These are phyloP conservation scores for Westerdykella aurantiaca DNA, from an alignment of 2,329 filamentous ascomycete genomes.

Conservation along the genomic window DNA sequence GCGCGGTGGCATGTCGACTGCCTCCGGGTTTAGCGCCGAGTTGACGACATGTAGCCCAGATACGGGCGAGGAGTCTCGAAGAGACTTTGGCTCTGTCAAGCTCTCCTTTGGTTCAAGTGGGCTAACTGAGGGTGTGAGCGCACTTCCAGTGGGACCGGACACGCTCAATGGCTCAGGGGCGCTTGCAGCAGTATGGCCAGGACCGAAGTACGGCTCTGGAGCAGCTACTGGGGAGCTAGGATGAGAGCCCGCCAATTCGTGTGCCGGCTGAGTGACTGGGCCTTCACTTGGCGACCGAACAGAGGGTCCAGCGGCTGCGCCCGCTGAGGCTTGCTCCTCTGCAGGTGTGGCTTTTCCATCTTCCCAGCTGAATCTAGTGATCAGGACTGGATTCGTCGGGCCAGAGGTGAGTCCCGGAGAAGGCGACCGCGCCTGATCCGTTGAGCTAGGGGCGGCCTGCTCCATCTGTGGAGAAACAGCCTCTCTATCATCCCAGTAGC, in stretches of 20 bases:
- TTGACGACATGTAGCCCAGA: conserved; percentile 43
- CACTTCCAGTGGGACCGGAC: conserved; percentile 8
- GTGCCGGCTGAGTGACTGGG: not conserved
- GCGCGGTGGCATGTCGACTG: conserved; percentile 34
- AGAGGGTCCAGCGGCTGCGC: conserved; percentile 5
- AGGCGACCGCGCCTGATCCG: conserved; percentile 4
- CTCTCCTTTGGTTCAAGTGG: conserved; percentile 12
- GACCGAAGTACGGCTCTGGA: conserved; percentile 23
- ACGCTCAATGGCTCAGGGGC: conserved; percentile 18
- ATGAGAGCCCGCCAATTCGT: not conserved
- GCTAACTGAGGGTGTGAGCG: conserved; percentile 15
- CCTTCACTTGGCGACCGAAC: not conserved
- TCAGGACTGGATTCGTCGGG: conserved; percentile 4
- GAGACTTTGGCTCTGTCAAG: conserved; percentile 8
- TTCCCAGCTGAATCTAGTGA: conserved; percentile 33
- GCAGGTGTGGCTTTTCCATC: conserved; percentile 9
- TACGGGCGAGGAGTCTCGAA: conserved; percentile 17
- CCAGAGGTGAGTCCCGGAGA: not conserved
- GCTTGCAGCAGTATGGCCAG: conserved; percentile 19
- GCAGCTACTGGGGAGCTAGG: not conserved
- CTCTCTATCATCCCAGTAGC: conserved; percentile 55
- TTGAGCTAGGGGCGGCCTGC: conserved; percentile 10
- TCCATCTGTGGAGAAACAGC: conserved; percentile 31
- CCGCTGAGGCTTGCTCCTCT: conserved; percentile 8
- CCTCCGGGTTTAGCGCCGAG: conserved; percentile 31